Evolutionary conservation across 192 early-diverging fungal genomes (phyloP), one percentile per base, ranked within the genome.

Genomic region (Backusella westeae): DNA sequence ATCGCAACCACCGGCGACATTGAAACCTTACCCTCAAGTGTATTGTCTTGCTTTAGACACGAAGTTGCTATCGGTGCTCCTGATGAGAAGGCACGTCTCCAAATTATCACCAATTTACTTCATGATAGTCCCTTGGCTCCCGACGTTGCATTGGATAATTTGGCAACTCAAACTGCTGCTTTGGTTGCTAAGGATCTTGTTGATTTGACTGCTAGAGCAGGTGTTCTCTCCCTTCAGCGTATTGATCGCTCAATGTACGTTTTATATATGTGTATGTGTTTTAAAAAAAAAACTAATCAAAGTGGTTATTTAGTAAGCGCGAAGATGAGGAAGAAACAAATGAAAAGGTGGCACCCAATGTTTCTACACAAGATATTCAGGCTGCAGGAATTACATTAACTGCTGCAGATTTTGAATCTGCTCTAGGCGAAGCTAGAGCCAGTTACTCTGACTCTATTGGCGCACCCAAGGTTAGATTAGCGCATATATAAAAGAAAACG

Each of bases 101-200:
- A 80, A 41, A 90, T 96, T 34, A 81, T 99, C 36, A 76, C 84
- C 21, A 85, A 87, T 53, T 80, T 94, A 14, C 88, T 93, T 6
- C 38, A 80, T 10, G 32, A 73, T 0, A 81, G 90, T 10, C 84
- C 85, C 17, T 76, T 94, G 34, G 89, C 96, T 4, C 91, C 91
- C 0, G 96, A 98, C 85, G 89, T 96, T 6, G 89, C 91, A 34
- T 53, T 95, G 35, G 76, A 85, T 3, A 87, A 86, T 41, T 82
- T 98, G 56, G 94, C 97, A 4, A 91, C 92, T 39, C 96, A 98
- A 73, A 99, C 97, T 0, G 97, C 97, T 5, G 95, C 95, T 2
- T 88, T 99, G 71, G 92, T 95, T 14, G 91, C 93, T 0, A 89
- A 93, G 29, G 97, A 99, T 80, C 80, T 99, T 15, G 91, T 88